Percentiles rank a stretch among this genome's conserved stretches.
Evolutionary conservation across 257 asterid genomes (phyloP).

Genomic region (Solanum piurae): DNA sequence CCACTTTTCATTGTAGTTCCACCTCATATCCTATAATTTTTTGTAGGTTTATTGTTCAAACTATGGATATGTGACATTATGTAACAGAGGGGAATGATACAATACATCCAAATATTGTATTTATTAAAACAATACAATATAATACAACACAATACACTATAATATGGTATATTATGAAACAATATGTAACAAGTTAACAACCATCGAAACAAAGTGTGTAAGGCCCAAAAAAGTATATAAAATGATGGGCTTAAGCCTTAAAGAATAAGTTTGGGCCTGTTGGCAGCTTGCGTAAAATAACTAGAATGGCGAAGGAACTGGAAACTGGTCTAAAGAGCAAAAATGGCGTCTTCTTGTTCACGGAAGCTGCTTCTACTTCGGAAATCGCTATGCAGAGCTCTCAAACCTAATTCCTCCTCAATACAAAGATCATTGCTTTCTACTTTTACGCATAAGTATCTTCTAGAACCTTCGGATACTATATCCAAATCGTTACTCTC

Average conservation of each 20-base stretch:
- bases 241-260: background rate
- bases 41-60: too few species aligned
- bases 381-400: slow-evolving; percentile 16
- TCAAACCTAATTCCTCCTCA: slow-evolving; percentile 8
- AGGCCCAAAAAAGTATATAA: background rate
- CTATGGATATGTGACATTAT: too few species aligned
- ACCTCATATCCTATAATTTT: too few species aligned
- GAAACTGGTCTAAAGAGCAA: background rate
- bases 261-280: background rate
- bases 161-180: too few species aligned
- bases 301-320: background rate
- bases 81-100: too few species aligned
- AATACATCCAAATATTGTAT: too few species aligned
- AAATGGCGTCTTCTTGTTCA: slow-evolving; percentile 24
- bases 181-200: too few species aligned
- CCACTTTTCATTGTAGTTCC: too few species aligned
- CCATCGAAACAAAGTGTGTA: background rate
- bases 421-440: background rate
- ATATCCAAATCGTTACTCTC: background rate
- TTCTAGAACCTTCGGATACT: slow-evolving; percentile 15
- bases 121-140: too few species aligned
- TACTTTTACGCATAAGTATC: background rate
- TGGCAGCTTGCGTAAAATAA: background rate
- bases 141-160: too few species aligned
- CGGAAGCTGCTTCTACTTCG: slow-evolving; percentile 14